Evolutionary conservation across 352 stramenopile species (phyloP).

Genomic region (Phytophthora megakarya): DNA sequence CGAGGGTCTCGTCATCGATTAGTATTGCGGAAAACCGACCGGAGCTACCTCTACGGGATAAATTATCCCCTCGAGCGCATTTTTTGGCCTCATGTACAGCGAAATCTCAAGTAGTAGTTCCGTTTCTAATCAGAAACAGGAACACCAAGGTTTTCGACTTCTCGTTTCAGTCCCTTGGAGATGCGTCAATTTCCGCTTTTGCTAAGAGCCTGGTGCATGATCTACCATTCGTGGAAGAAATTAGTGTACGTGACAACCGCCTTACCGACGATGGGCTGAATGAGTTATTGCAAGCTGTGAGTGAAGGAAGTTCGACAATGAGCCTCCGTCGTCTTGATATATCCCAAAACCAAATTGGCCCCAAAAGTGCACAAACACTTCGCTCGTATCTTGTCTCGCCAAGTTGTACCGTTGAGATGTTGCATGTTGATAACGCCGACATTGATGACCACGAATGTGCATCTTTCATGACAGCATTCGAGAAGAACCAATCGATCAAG

Average conservation of each 20-base stretch:
- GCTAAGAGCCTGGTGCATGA: slow-evolving; percentile 59
- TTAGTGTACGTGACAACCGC: slow-evolving; percentile 88
- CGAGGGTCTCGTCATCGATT: slow-evolving; percentile 9
- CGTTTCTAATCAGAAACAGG: slow-evolving; percentile 63
- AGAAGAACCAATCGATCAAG: slow-evolving; percentile 80
- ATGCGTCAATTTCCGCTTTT: slow-evolving; percentile 70
- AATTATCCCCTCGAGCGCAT: slow-evolving; percentile 66
- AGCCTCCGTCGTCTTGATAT: slow-evolving; percentile 65
- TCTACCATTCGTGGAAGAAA: slow-evolving; percentile 72
- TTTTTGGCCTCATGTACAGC: slow-evolving; percentile 62
- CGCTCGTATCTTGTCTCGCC: slow-evolving; percentile 56
- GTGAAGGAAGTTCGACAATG: slow-evolving; percentile 52
- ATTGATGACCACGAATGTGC: slow-evolving; percentile 89
- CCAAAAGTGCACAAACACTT: slow-evolving; percentile 62
- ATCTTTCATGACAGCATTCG: slow-evolving; percentile 83
- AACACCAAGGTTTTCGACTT: slow-evolving; percentile 82
- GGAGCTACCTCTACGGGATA: slow-evolving; percentile 36
- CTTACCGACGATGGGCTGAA: slow-evolving; percentile 80
- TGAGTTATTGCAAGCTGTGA: slow-evolving; percentile 59
- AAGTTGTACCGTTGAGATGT: slow-evolving; percentile 62
- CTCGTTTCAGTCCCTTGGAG: slow-evolving; percentile 80
- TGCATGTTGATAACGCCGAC: slow-evolving; percentile 84
- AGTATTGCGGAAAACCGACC: slow-evolving; percentile 21
- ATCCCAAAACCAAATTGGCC: slow-evolving; percentile 73
- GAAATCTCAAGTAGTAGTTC: slow-evolving; percentile 57